Evolutionary conservation across 805 yeast genomes (phyloP), one percentile per base, ranked within the genome.

Genomic region (Ogataea dorogensis): DNA sequence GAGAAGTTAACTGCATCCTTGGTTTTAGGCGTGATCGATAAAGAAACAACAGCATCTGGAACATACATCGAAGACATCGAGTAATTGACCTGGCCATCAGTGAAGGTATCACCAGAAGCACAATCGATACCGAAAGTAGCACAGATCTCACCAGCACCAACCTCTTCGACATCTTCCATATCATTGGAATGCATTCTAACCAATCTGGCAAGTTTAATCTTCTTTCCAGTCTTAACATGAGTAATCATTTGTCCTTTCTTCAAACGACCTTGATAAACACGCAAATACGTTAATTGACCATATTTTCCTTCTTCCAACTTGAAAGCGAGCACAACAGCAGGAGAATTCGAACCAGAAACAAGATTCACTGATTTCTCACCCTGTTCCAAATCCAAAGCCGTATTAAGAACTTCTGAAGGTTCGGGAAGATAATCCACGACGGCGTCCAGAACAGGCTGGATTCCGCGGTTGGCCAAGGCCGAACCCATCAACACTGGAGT

Each of bases 401-500:
- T 83, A 67, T 93, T 93, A 54, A 86, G 70, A 37, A 93, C 81
- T 65, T 93, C 96, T 44, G 93, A 79, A 38, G 99, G 99, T 61
- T 91, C 81, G 29, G 99, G 99, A 54, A 93, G 74, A 65, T 80
- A 93, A 61, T 91, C 97, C 48, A 91, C 91, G 42, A 93, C 95
- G 25, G 97, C 93, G 62, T 93, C 97, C 51, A 93, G 71, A 23
- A 91, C 96, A 15, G 89, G 89, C 70, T 93, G 99, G 47, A 93
- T 75, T 64, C 97, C 96, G 49, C 81, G 86, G 68, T 93, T 93
- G 40, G 98, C 98, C 47, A 93, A 73, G 13, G 99, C 99, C 32
- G 97, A 87, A 15, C 99, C 99, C 97, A 93, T 93, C 48, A 91
- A 71, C n/a, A 93, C 98, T n/a, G 99, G 98, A 10, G 98, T 87